Evolutionary conservation across 768 basidiomycete genomes (phyloP), one percentile per base, ranked within the genome.

Genomic region (Melanogaster broomeanus): DNA sequence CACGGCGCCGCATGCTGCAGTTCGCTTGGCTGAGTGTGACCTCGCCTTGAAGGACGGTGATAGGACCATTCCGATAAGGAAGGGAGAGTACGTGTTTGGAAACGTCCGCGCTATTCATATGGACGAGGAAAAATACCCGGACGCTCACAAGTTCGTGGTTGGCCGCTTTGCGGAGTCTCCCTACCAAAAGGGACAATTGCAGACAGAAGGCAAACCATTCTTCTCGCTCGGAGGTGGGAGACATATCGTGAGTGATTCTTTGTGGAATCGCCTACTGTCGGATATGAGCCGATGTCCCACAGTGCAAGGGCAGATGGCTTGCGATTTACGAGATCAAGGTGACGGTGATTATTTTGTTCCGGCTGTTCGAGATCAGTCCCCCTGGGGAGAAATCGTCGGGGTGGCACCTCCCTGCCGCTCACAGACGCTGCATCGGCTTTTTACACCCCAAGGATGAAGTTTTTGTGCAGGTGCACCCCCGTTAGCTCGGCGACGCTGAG

Each of bases 221-320:
- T 48, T 56, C 28, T 43, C 59, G 11, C 30, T 66, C 2, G 61
- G 58, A 1, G 49, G 53, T 13, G 63, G 59, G 0, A 61, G 49
- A 6, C 59, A 65, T 44, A 15, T 51, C 24, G 61, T 65, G 30
- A 39, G 63, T 44, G 2, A n/a, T 6, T 8, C 12, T 30, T 12
- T 39, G 18, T n/a, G n/a, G n/a, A 19, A 22, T 41, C 15, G 11
- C 11, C 22, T 15, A 15, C 15, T n/a, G 8, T 21, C 21, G 21
- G 8, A 21, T 4, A 24, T 22, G 40, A 41, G n/a, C n/a, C n/a
- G n/a, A n/a, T n/a, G n/a, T n/a, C 11, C 18, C 0, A 2, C 9
- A 64, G 62, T 64, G 61, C 55, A 64, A 64, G 16, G 62, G 62
- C 12, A 48, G 63, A 35, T 63, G 61, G 63, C 27, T 65, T 7